Percentiles rank a stretch among this genome's conserved stretches.
Evolutionary conservation across 2,329 filamentous ascomycete genomes (phyloP).

Genomic region (Trichoderma atrobrunneum): DNA sequence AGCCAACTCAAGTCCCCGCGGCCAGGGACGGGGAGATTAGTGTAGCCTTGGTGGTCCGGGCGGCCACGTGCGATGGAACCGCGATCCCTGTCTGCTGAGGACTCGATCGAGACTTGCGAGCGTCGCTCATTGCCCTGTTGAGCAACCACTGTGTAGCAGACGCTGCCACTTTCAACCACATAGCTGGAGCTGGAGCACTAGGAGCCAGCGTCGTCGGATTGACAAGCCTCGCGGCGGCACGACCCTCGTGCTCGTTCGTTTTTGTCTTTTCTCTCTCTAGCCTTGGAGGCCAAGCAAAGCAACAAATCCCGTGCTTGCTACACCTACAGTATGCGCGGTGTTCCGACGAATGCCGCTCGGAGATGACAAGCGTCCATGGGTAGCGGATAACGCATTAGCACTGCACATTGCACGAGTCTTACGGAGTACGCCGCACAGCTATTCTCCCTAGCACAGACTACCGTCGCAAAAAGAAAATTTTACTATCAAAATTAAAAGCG

Average conservation of each 20-base stretch:
- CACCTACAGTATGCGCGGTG: not conserved
- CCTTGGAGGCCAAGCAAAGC: not conserved
- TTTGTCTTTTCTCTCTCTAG: not conserved
- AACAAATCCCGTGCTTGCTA: not conserved
- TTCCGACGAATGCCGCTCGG: constrained; percentile 6
- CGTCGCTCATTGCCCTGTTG: constrained; percentile 18
- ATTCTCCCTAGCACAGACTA: not conserved
- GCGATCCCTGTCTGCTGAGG: constrained; percentile 13
- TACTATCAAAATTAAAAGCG: not conserved
- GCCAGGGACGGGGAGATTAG: constrained; percentile 22
- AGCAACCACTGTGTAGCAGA: not conserved
- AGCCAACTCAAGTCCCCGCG: not conserved
- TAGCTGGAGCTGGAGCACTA: not conserved
- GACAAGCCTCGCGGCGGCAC: not conserved
- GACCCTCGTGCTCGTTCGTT: not conserved
- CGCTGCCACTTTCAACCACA: not conserved
- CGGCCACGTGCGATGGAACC: constrained; percentile 24
- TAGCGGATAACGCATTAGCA: not conserved
- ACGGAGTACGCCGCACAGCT: not conserved
- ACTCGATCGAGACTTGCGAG: constrained; percentile 18
- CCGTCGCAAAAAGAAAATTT: not conserved
- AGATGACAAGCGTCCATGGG: not conserved
- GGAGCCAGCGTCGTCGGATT: not conserved
- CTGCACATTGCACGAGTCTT: not conserved
- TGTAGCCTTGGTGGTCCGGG: constrained; percentile 21